Percentiles rank a stretch among this genome's conserved stretches.
Conservation (phyloP, 345 rosid genomes). For the Gossypioides kirkii region DNA sequence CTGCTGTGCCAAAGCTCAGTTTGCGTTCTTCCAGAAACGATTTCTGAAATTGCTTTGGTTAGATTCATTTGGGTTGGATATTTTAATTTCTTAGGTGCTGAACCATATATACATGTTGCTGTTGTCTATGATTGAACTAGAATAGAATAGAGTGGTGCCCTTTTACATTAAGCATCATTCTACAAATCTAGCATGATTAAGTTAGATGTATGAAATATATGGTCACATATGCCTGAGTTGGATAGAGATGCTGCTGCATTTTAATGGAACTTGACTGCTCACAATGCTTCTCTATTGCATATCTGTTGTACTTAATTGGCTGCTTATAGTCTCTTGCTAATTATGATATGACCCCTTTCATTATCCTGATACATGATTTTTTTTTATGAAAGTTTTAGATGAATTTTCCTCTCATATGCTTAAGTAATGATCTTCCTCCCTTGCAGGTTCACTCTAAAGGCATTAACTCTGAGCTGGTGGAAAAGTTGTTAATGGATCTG, state of each 20-base stretch:
- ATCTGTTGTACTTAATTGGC: background rate
- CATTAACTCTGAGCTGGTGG: conserved; percentile 64
- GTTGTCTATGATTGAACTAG: background rate
- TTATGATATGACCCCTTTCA: conserved; percentile 5
- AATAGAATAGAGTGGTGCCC: background rate
- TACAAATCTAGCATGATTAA: background rate
- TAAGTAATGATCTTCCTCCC: conserved; percentile 23
- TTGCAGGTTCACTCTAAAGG: conserved; percentile 82
- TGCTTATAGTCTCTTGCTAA: background rate
- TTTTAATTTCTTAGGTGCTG: background rate
- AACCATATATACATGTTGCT: background rate
- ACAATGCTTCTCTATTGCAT: background rate
- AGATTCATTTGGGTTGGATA: background rate
- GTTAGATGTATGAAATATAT: background rate
- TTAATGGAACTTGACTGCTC: background rate
- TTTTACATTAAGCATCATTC: background rate
- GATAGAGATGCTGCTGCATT: background rate
- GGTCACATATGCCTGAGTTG: background rate
- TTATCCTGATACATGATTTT: conserved; percentile 3
- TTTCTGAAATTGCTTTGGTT: background rate
- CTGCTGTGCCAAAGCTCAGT: background rate
- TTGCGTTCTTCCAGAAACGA: background rate
- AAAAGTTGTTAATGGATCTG: conserved; percentile 59
- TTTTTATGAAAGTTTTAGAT: background rate
- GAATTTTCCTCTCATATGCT: conserved; percentile 37